Conservation (phyloP, 2,329 filamentous ascomycete genomes). For the Stromatinia cepivora region DNA sequence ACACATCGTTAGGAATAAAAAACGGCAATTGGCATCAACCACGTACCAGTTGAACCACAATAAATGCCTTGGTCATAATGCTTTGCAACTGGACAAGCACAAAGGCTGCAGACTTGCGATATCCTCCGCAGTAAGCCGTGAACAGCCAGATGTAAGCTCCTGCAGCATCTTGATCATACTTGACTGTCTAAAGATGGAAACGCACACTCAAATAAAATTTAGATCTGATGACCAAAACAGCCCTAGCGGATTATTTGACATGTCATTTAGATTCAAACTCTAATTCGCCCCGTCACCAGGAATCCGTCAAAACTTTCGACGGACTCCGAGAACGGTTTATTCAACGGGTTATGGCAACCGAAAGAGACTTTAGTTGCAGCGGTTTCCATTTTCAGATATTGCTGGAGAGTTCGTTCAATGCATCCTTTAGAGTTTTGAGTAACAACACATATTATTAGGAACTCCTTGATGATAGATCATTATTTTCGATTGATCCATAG, state of each 20-base stretch:
- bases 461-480: neutral
- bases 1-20: neutral
- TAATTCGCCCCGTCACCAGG: too few species aligned
- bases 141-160: neutral
- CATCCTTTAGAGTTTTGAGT: neutral
- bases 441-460: neutral
- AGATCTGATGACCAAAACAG: neutral
- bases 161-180: neutral
- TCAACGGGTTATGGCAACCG: too few species aligned
- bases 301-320: too few species aligned
- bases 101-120: neutral
- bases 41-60: neutral
- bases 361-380: neutral
- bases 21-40: neutral
- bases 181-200: neutral
- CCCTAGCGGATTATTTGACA: too few species aligned
- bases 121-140: neutral
- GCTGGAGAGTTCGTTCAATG: neutral
- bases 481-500: neutral
- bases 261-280: too few species aligned
- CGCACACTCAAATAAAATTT: neutral
- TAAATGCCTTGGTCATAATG: neutral
- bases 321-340: too few species aligned
- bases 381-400: neutral
- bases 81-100: neutral